phyloP scores from a whole-genome alignment of 2,329 filamentous ascomycete genomes.

The Fusarium xylarioides region DNA sequence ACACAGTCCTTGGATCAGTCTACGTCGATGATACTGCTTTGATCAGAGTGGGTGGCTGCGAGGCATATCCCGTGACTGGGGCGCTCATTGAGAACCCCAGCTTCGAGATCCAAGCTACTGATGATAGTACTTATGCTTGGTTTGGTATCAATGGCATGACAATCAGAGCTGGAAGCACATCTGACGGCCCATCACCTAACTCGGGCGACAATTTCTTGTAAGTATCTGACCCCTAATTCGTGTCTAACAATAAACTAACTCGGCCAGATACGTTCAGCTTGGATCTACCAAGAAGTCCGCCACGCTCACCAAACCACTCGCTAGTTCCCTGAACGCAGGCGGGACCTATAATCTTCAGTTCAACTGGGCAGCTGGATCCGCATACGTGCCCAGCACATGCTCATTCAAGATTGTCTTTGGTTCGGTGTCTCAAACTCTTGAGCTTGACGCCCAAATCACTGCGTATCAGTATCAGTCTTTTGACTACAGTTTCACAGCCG shows the following conservation, averaged over 20 bases:
- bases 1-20: neutral
- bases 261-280: neutral
- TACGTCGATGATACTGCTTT: slow-evolving; percentile 6
- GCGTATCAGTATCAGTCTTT: neutral
- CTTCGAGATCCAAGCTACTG: neutral
- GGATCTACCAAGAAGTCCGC: neutral
- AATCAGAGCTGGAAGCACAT: neutral
- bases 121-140: slow-evolving; percentile 3
- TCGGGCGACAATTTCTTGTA: neutral
- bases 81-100: slow-evolving; percentile 1
- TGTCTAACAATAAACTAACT: neutral
- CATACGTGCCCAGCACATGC: neutral
- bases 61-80: slow-evolving; percentile 1
- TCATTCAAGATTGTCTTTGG: neutral
- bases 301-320: neutral
- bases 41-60: neutral
- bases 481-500: neutral
- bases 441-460: neutral
- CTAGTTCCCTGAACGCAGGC: neutral
- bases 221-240: fast-evolving
- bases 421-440: fast-evolving
- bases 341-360: neutral
- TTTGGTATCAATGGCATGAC: neutral
- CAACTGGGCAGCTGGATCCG: neutral
- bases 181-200: neutral